phyloP scores from a whole-genome alignment of 1,139 yeast species.

The Hyphopichia wangnamkhiaoensis region DNA sequence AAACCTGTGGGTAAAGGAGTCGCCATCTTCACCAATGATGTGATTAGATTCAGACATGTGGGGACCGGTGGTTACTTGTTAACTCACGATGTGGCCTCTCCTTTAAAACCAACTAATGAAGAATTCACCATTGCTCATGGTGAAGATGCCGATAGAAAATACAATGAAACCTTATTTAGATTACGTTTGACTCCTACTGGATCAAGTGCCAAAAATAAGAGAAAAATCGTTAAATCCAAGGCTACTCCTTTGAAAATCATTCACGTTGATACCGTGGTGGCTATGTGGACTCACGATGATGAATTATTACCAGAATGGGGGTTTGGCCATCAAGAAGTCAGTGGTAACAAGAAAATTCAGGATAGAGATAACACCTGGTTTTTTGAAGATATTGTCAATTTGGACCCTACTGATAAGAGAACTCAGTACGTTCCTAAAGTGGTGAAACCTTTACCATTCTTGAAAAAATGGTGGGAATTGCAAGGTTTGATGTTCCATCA shows the following conservation, averaged over 20 bases:
- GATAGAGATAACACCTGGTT: constrained; percentile 75
- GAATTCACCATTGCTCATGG: constrained; percentile 76
- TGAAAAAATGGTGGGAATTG: constrained; percentile 85
- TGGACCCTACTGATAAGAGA: constrained; percentile 60
- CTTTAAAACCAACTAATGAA: constrained; percentile 84
- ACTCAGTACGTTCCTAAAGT: constrained; percentile 57
- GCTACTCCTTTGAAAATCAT: constrained; percentile 67
- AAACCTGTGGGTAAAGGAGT: constrained; percentile 32
- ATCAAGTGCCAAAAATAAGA: constrained; percentile 40
- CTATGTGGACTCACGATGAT: constrained; percentile 93
- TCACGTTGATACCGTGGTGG: constrained; percentile 86
- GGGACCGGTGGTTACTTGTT: constrained; percentile 75
- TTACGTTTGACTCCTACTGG: constrained; percentile 52
- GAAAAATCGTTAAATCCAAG: constrained; percentile 64
- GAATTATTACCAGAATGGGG: constrained; percentile 93
- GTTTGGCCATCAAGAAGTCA: constrained; percentile 85
- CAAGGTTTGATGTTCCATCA: constrained; percentile 90
- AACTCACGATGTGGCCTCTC: constrained; percentile 98
- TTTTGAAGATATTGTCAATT: constrained; percentile 68
- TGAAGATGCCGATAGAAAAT: constrained; percentile 51
- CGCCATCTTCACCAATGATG: constrained; percentile 54
- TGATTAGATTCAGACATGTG: constrained; percentile 78
- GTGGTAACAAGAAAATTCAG: constrained; percentile 82
- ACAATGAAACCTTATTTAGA: constrained; percentile 77
- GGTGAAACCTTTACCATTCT: constrained; percentile 64